Percentiles rank a stretch among this genome's conserved stretches.
Conservation (phyloP, 2,329 filamentous ascomycete genomes). For the Emmonsiellopsis sp. region DNA sequence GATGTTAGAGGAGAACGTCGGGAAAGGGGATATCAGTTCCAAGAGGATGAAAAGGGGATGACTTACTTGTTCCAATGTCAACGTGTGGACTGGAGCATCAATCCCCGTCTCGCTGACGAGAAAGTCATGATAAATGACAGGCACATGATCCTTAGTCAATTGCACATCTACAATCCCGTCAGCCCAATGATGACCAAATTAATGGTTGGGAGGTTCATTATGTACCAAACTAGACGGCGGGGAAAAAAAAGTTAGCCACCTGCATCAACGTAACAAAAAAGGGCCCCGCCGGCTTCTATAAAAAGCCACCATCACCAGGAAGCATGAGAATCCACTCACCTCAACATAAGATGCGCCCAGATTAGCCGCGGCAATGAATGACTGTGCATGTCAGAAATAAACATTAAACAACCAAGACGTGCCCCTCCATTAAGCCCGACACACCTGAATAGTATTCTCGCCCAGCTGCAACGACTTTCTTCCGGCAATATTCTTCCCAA, state of each 20-base stretch:
- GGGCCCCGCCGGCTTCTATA: background rate
- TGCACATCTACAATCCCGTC: constrained; percentile 75
- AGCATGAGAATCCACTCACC: constrained; percentile 27
- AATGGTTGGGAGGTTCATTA: background rate
- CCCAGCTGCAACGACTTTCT: constrained; percentile 86
- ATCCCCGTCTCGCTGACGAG: constrained; percentile 95
- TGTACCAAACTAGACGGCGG: constrained; percentile 12
- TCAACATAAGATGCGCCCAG: constrained; percentile 68
- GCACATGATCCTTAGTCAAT: constrained; percentile 95
- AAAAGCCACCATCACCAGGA: background rate
- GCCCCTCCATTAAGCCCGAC: constrained; percentile 1
- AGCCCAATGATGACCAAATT: constrained; percentile 4
- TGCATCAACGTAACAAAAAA: background rate
- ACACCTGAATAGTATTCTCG: constrained; percentile 75
- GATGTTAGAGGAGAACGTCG: background rate
- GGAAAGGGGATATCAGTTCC: constrained; percentile 4
- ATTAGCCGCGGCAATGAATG: constrained; percentile 93
- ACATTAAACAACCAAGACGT: background rate
- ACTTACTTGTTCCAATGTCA: constrained; percentile 72
- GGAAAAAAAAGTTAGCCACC: background rate
- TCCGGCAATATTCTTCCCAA: constrained; percentile 81
- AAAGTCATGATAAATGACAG: constrained; percentile 98
- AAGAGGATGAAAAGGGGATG: background rate
- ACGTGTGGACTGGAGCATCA: constrained; percentile 88
- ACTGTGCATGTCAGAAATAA: constrained; percentile 37